Base-by-base conservation (phyloP, 2,329 filamentous ascomycete genomes). In the Malbranchea zuffiana region DNA sequence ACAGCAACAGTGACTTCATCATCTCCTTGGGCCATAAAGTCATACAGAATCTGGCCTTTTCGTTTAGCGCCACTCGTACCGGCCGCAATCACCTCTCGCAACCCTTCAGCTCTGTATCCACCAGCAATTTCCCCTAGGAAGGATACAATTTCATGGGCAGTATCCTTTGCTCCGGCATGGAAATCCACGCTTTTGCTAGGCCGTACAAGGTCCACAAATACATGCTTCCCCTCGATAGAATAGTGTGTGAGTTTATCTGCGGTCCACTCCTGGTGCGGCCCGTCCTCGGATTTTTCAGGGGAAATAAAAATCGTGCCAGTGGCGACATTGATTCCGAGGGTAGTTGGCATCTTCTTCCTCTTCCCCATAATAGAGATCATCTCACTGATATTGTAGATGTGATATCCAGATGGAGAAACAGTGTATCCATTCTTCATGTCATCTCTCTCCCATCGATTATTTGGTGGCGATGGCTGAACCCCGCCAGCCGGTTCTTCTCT, bases 291-390 rank as follows among this genome's bases (percentile, higher is more conserved):
- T 55, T 82, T 84, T 55, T 92, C 88, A 0, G 88, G 87, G 0
- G 86, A 82, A 50, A 98, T 84, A 61, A 94, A 78, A 48, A 98
- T 92, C 20, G 80, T 75, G 25, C 87, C 87, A 11, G 84, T 92
- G 32, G 80, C 78, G 39, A 90, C 69, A 55, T 96, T 95, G 53
- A 96, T 80, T n/a, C 88, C 88, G 24, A 96, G 62, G 0, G 84
- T 94, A n/a, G 86, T 94, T 1, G 88, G 86, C 83, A 95, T 90
- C 65, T 96, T 96, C 68, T 94, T 94, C 52, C 83, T 81, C 66
- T 93, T 94, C 39, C 88, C 88, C 76, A 94, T 87, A 29, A 90
- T 77, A n/a, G 86, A 88, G 3, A 94, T 76, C 82, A 94, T 94
- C 62, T 96, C 88, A 55, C 87, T 93, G 51, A 96, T 87, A 51